Conservation (phyloP, 108 stramenopile species). For the Nitzschia sp. region DNA sequence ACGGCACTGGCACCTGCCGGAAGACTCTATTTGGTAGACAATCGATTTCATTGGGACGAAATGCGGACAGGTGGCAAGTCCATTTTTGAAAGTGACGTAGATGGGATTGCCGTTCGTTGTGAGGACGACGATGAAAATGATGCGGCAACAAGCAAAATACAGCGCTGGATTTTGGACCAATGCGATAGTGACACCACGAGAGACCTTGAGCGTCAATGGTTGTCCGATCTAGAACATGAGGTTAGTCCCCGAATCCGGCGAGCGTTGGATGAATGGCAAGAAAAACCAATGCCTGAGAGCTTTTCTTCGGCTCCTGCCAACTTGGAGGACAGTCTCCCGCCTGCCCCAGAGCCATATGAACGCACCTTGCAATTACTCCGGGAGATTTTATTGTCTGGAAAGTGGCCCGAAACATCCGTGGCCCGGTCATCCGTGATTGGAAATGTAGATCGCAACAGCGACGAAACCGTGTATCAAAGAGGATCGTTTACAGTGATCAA, state of each 20-base stretch:
- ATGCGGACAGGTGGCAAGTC: conserved; percentile 36
- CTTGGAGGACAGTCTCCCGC: conserved; percentile 14
- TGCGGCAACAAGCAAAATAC: conserved; percentile 42
- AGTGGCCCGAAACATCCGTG: conserved; percentile 74
- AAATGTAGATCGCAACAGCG: background rate
- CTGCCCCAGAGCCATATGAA: conserved; percentile 53
- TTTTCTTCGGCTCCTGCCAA: conserved; percentile 22
- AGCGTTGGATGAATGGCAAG: conserved; percentile 62
- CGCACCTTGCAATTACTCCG: conserved; percentile 64
- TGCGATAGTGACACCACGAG: conserved; percentile 42
- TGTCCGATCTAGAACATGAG: conserved; percentile 51
- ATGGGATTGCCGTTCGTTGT: conserved; percentile 44
- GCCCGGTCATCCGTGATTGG: conserved; percentile 79
- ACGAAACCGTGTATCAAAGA: conserved; percentile 63
- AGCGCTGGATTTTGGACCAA: conserved; percentile 22
- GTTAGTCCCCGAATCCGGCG: conserved; percentile 56
- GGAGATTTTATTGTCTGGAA: conserved; percentile 55
- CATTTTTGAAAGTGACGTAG: conserved; percentile 54
- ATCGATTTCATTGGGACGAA: conserved; percentile 69
- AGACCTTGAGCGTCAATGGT: conserved; percentile 50
- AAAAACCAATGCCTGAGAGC: conserved; percentile 36
- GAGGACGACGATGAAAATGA: conserved; percentile 33
- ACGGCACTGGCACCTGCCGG: conserved; percentile 67
- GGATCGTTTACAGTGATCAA: conserved; percentile 78
- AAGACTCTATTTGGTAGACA: conserved; percentile 39